Evolutionary conservation across 345 rosid genomes (phyloP), one percentile per base, ranked within the genome.

Genomic region (Lepidium didymum): DNA sequence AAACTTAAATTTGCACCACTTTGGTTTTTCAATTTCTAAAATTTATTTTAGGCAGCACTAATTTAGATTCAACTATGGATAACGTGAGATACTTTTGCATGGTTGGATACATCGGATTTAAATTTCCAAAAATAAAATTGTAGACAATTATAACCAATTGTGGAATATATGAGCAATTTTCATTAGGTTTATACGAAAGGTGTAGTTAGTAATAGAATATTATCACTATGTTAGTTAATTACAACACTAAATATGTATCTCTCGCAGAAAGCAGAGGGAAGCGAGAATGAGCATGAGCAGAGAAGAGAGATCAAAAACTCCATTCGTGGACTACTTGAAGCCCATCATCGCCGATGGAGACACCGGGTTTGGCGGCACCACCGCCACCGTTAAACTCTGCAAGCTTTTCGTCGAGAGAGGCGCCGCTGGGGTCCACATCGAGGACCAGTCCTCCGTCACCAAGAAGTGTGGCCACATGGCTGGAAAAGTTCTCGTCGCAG

Each of bases 261-360:
- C 25, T 59, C 27, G 47, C 70, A 75, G 97, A 34, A 95, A 89
- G 81, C 97, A 95, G 50, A 83, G 85, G 67, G 97, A 95, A 70
- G 94, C 96, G 0, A 78, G 99, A 56, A 91, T 91, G 96, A 86
- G 88, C 84, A 85, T 85, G 88, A 76, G 84, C 79, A 77, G 89
- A 3, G 97, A 86, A 75, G 96, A 91, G 59, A 74, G 97, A 43
- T 88, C 96, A 23, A 76, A 83, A 64, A 86, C 96, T 16, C 96
- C 96, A 2, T 89, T 81, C 60, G 75, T 89, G n/a, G 99, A 95
- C 73, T 91, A 89, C 77, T 47, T 95, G 38, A 89, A 91, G 76
- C 99, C 99, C 10, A 95, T 95, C 63, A 95, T 95, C 4, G 97
- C 99, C 7, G 99, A 95, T 60, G 99, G 96, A 36, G 99, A 91